phyloP scores from a whole-genome alignment of 495 filamentous ascomycete genomes.

The Chaetomium cochliodes region DNA sequence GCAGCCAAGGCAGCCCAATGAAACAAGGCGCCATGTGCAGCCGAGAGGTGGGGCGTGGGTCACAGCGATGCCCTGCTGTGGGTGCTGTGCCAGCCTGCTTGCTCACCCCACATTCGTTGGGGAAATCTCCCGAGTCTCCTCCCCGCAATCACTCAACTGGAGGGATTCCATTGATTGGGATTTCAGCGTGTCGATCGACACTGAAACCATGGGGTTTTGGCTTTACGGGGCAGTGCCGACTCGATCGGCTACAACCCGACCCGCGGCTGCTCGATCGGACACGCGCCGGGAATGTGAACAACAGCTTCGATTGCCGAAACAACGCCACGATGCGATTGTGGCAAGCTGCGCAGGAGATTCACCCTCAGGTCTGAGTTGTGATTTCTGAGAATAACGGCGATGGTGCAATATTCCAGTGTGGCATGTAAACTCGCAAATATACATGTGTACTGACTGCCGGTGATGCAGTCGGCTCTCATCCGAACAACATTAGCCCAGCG shows the following conservation, averaged over 20 bases:
- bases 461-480: background rate
- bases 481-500: background rate
- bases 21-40: conserved; percentile 18
- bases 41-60: conserved; percentile 6
- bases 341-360: background rate
- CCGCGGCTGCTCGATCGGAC: background rate
- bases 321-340: background rate
- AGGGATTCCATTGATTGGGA: background rate
- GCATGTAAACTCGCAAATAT: too few species aligned
- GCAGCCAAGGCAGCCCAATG: too few species aligned
- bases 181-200: background rate
- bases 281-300: background rate
- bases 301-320: background rate
- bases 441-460: too few species aligned
- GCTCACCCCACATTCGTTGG: conserved; percentile 4
- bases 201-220: background rate
- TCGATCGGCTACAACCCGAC: background rate
- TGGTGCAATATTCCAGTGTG: too few species aligned
- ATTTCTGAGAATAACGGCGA: too few species aligned
- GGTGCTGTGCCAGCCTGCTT: too few species aligned
- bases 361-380: background rate
- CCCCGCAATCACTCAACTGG: background rate
- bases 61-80: background rate
- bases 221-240: background rate
- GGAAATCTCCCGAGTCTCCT: background rate